These are phyloP conservation scores for Euphorbia peplus DNA, from an alignment of 345 rosid genomes.

Conservation along the genomic window DNA sequence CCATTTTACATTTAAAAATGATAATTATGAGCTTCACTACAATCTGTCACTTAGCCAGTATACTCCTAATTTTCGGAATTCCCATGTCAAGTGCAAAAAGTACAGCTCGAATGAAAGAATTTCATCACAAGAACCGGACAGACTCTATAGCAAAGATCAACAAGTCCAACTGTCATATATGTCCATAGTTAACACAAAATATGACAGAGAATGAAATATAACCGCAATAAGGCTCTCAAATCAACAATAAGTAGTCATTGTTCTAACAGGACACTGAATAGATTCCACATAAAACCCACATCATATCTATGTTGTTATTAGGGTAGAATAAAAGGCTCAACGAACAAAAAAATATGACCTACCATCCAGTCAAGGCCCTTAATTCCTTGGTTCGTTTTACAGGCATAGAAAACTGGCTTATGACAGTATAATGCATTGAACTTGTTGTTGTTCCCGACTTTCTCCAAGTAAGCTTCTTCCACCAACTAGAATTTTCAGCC, in stretches of 20 bases:
- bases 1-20: too few relatives aligned
- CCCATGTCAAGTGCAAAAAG: too few relatives aligned
- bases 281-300: slow-evolving; percentile 1
- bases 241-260: not conserved
- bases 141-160: not conserved
- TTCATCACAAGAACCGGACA: too few relatives aligned
- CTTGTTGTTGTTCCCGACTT: slow-evolving; percentile 35
- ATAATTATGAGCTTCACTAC: too few relatives aligned
- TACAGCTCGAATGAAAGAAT: too few relatives aligned
- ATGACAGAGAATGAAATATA: not conserved
- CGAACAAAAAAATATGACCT: slow-evolving; percentile 35
- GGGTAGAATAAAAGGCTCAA: slow-evolving; percentile 15
- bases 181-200: not conserved
- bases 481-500: slow-evolving; percentile 52
- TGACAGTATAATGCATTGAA: slow-evolving; percentile 41
- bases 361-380: slow-evolving; percentile 88
- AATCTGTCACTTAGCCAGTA: too few relatives aligned
- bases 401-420: slow-evolving; percentile 55
- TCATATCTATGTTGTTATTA: slow-evolving; percentile 6
- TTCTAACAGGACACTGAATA: not conserved
- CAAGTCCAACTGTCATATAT: not conserved
- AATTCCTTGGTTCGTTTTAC: slow-evolving; percentile 82
- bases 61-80: too few relatives aligned
- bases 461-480: slow-evolving; percentile 49
- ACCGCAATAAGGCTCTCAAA: not conserved